Percentiles rank a stretch among this genome's conserved stretches.
Conservation (phyloP, 352 stramenopile species). For the Globisporangium irregulare region DNA sequence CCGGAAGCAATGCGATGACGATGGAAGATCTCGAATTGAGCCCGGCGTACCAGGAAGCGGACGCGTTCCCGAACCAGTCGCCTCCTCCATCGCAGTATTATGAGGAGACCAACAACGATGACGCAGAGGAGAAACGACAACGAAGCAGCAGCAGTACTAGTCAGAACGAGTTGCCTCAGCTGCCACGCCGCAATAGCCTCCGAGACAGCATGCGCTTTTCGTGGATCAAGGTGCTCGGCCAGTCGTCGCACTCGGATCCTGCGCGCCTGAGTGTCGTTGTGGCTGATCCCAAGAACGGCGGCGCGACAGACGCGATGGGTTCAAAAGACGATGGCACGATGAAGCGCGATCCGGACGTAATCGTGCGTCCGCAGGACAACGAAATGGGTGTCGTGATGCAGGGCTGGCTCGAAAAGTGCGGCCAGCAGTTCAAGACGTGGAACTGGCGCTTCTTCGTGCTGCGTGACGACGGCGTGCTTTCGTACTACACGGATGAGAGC, state of each 20-base stretch:
- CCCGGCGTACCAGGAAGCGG: slow-evolving; percentile 3
- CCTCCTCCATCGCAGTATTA: neutral
- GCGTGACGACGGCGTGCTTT: slow-evolving; percentile 72
- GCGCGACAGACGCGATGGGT: slow-evolving; percentile 1
- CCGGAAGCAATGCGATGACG: neutral
- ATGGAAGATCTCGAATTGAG: slow-evolving; percentile 13
- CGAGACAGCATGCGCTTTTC: slow-evolving; percentile 53
- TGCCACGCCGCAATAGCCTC: slow-evolving; percentile 30
- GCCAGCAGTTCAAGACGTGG: slow-evolving; percentile 88
- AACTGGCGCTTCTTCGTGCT: slow-evolving; percentile 89
- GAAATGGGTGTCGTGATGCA: slow-evolving; percentile 78
- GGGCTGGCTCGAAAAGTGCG: slow-evolving; percentile 87
- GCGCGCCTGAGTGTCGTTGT: slow-evolving; percentile 1
- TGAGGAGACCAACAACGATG: neutral
- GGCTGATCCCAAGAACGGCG: neutral
- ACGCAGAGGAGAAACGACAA: neutral
- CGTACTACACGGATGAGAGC: slow-evolving; percentile 77
- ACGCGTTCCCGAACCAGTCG: slow-evolving; percentile 7
- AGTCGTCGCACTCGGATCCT: slow-evolving; percentile 41
- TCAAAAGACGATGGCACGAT: slow-evolving; percentile 7
- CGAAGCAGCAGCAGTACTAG: slow-evolving; percentile 6
- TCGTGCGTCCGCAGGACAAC: slow-evolving; percentile 36
- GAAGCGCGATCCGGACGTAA: slow-evolving; percentile 36
- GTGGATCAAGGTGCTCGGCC: slow-evolving; percentile 57
- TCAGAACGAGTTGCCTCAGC: neutral